Base-by-base conservation (phyloP, 192 early-diverging fungal genomes). In the Backusella mclennaniae region DNA sequence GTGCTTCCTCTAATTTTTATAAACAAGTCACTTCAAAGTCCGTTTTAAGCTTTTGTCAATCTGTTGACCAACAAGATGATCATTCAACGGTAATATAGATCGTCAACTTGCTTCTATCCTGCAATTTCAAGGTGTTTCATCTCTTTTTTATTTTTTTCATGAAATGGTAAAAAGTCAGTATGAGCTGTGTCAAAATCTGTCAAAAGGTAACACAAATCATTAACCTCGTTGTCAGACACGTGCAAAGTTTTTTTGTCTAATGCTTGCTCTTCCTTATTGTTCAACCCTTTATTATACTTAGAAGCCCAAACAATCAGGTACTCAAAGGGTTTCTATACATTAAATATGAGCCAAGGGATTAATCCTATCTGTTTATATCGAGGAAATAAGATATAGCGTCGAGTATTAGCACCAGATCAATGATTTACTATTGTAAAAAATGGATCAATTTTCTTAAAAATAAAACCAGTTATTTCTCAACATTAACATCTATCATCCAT, bases 21-120 rank as follows among this genome's bases (percentile, higher is more conserved):
- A 49, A 59, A 59, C 56, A 59, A 59, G 56, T 59, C 56, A 63
- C 56, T 63, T 63, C 12, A 63, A 63, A 63, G 56, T 63, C 56
- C 56, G 56, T 63, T 59, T 56, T 12, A 49, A 49, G 46, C 17
- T 49, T 15, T 6, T n/a, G 4, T 1, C 53, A 12, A 8, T 23
- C 2, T 23, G 11, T 23, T n/a, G 21, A 39, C 19, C 23, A 59
- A 59, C 8, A 63, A 63, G 26, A 63, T 1, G 56, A 3, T 29
- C 8, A 29, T 63, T 53, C 3, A 12, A 63, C 26, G 26, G 26
- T 14, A 1, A 8, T 3, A 14, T 63, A 12, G n/a, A 63, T 14
- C 21, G 2, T 29, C 23, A 23, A 2, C 9, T 63, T 63, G 12
- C 3, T 29, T 63, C 12, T 29, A 29, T 23, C 1, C 23, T 29